Evolutionary conservation across 768 basidiomycete species (phyloP).

Genomic region (Dioszegia aurantiaca): DNA sequence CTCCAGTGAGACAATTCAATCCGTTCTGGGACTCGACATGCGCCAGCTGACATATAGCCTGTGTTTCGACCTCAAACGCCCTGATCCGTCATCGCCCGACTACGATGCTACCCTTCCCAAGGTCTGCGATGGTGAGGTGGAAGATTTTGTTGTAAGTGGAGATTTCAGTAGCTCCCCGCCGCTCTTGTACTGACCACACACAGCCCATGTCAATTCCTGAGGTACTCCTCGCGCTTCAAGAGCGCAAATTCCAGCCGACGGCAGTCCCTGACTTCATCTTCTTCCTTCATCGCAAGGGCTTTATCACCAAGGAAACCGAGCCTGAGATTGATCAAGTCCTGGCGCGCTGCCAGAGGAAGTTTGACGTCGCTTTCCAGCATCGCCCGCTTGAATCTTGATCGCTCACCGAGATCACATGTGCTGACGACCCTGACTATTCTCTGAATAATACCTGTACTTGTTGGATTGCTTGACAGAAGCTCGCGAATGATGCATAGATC

Average conservation of each 20-base stretch:
- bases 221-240: not conserved
- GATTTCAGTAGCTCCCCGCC: not conserved
- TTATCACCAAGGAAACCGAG: constrained; percentile 80
- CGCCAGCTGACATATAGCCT: constrained; percentile 7
- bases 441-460: too few species aligned
- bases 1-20: constrained; percentile 3
- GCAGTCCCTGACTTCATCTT: constrained; percentile 12
- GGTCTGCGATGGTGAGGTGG: constrained; percentile 6
- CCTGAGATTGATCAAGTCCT: constrained; percentile 69
- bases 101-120: not conserved
- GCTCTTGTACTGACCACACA: too few species aligned
- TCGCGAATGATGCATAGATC: too few species aligned
- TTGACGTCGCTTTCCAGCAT: constrained; percentile 19
- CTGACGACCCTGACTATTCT: too few species aligned
- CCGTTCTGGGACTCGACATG: too few species aligned
- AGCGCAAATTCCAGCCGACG: constrained; percentile 3
- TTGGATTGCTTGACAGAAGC: too few species aligned
- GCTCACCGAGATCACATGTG: not conserved
- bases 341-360: constrained; percentile 16
- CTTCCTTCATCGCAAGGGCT: constrained; percentile 24
- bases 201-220: constrained; percentile 7
- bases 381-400: constrained; percentile 3
- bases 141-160: constrained; percentile 5
- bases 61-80: constrained; percentile 11
- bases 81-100: not conserved